Evolutionary conservation across 2,329 filamentous ascomycete genomes (phyloP).

Genomic region (Xylaria sp.): DNA sequence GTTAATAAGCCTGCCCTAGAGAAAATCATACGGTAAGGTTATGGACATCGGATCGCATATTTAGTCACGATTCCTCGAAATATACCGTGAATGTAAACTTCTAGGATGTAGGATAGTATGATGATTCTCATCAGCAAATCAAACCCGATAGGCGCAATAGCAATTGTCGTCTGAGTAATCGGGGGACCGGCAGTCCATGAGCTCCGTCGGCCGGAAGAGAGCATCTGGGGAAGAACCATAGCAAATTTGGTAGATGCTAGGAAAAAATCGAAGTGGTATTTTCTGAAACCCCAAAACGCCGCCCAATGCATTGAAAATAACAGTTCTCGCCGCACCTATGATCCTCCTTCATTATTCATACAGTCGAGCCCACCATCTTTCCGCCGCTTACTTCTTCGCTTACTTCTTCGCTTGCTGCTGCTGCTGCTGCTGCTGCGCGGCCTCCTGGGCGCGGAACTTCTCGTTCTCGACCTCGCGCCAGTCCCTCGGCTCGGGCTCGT

Average conservation of each 20-base stretch:
- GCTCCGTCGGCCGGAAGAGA: not conserved
- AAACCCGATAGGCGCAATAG: not conserved
- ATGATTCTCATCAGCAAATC: not conserved
- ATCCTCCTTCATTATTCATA: conserved; percentile 19
- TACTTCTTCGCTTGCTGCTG: conserved; percentile 37
- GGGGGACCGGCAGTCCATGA: not conserved
- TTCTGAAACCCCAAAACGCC: conserved; percentile 42
- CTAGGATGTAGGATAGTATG: not conserved
- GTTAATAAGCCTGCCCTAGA: not conserved
- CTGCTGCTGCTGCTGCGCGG: not conserved
- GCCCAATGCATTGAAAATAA: conserved; percentile 43
- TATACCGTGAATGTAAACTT: not conserved
- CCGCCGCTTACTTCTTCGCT: conserved; percentile 38
- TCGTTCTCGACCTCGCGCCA: conserved; percentile 75
- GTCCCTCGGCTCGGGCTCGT: conserved; percentile 69
- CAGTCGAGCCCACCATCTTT: not conserved
- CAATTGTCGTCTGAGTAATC: not conserved
- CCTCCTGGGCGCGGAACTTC: conserved; percentile 59
- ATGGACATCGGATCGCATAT: not conserved
- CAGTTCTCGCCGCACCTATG: not conserved
- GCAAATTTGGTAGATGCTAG: conserved; percentile 6
- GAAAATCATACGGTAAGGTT: not conserved
- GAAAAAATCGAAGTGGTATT: conserved; percentile 25
- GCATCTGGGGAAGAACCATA: not conserved
- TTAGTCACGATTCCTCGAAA: not conserved